Evolutionary conservation across 2,329 filamentous ascomycete genomes (phyloP), one percentile per base, ranked within the genome.

Genomic region (Pseudocercospora eumusae): DNA sequence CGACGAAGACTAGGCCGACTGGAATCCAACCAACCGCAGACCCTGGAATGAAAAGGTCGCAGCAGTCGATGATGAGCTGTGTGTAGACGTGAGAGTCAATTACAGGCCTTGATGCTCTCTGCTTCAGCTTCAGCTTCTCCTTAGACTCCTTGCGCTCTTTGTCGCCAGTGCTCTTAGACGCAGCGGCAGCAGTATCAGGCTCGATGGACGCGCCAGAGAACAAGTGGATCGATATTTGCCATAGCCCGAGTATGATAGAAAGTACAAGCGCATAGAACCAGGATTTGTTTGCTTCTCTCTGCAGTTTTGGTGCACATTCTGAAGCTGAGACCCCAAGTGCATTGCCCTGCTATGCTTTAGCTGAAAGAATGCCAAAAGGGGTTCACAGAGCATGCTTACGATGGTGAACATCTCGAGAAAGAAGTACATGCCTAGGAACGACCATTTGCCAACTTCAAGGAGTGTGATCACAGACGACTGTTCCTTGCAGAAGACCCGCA

Each of bases 361-460:
- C 21, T n/a, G 11, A 15, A 13, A 33, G 31, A 13, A 33, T 33
- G 11, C 31, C 11, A 33, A 15, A 4, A 6, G 11, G 3, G 3
- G 11, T 11, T 15, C 31, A 33, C n/a, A 56, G 20, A 42, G 13
- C 4, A 25, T 74, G 77, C 88, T 81, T 63, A 86, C 78, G 53
- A 90, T 81, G 0, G 86, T 89, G 44, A 82, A 72, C 64, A 85
- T 83, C 76, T 92, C 89, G 62, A 90, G 78, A 21, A 89, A 76
- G 59, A 88, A 83, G 72, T 90, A 91, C 62, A 88, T 77, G 53
- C 87, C 88, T 56, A 88, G 80, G 69, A 86, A 86, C 6, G 82
- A 83, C 75, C 82, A 83, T 55, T 82, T 81, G 15, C 82, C 75
- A 4, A 88, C 77, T 40, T 86, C 84, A 2, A 90, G 76, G 76